Base-by-base conservation (phyloP, 306 rosid genomes). In the Fragaria ananassa region DNA sequence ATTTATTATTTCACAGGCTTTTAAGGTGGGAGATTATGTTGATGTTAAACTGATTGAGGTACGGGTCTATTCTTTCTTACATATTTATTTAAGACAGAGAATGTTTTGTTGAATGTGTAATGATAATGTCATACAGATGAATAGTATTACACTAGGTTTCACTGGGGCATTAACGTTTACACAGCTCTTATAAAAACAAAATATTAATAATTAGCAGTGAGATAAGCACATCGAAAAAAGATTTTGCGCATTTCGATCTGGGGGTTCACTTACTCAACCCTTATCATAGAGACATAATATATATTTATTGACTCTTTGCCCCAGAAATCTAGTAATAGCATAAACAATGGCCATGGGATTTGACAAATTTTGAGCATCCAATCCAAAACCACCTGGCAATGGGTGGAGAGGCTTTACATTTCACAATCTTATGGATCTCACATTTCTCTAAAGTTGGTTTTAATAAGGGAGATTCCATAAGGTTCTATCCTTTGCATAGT, bases 1-100 rank as follows among this genome's bases (percentile, higher is more conserved):
- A 41, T 71, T 71, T 63, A 19, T 86, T 44, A 53, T 88, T 51
- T 70, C 71, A n/a, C 89, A 95, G 97, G 98, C 79, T 80, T 81
- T 89, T 87, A 89, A 90, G 84, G 93, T 89, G 65, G 98, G 98
- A 78, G 97, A 95, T 63, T 87, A 75, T 41, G 60, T 95, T 46
- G 98, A 95, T 84, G 98, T 95, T 70, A 95, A 95, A 87, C 97
- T 95, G 83, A 86, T 84, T 80, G 97, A 95, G 98, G 98, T 95
- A 86, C 60, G 80, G 27, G 71, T 70, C 19, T 41, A 15, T 65
- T n/a, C 14, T 74, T 42, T 42, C 34, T 74, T 34, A 66, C 19
- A 50, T 47, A 7, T 47, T 72, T 47, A 7, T 47, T 72, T 19
- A 14, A 56, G 72, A 50, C 5, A 18, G 7, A 54, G 10, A 35